Evolutionary conservation across 495 filamentous ascomycete species (phyloP).

Genomic region (Penicillium cinerascens): DNA sequence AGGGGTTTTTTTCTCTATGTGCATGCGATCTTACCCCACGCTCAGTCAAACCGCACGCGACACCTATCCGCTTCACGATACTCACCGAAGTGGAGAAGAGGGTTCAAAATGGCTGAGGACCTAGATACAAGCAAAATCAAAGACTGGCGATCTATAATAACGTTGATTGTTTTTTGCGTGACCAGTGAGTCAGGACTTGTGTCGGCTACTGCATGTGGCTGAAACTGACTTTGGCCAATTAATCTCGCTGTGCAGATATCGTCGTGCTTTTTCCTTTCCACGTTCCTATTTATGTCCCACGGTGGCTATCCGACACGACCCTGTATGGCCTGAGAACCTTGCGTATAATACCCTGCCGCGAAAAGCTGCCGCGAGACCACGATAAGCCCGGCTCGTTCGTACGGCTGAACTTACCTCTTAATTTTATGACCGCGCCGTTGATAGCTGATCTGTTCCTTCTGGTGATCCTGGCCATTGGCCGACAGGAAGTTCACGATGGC

Average conservation of each 20-base stretch:
- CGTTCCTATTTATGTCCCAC: constrained; percentile 54
- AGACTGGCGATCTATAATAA: constrained; percentile 60
- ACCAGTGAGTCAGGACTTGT: constrained; percentile 48
- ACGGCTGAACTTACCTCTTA: constrained; percentile 53
- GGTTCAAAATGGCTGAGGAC: constrained; percentile 36
- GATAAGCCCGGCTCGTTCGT: constrained; percentile 28
- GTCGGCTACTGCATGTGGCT: neutral
- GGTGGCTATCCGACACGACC: constrained; percentile 38
- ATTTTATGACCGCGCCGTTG: constrained; percentile 62
- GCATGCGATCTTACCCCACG: neutral
- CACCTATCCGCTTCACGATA: neutral
- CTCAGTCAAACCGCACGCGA: no score
- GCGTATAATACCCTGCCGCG: constrained; percentile 49
- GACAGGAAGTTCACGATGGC: constrained; percentile 58
- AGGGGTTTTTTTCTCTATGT: neutral
- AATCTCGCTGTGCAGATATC: constrained; percentile 45
- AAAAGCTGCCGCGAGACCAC: constrained; percentile 6
- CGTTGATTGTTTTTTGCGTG: constrained; percentile 58
- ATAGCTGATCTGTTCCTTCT: constrained; percentile 64
- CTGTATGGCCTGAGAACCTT: constrained; percentile 37
- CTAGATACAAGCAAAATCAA: constrained; percentile 51
- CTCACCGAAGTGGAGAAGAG: neutral
- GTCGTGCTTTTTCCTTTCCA: constrained; percentile 62
- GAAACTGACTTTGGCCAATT: constrained; percentile 5
- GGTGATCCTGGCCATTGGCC: constrained; percentile 58